phyloP scores from a whole-genome alignment of 2,329 filamentous ascomycete genomes.

The Aureobasidium sp. region DNA sequence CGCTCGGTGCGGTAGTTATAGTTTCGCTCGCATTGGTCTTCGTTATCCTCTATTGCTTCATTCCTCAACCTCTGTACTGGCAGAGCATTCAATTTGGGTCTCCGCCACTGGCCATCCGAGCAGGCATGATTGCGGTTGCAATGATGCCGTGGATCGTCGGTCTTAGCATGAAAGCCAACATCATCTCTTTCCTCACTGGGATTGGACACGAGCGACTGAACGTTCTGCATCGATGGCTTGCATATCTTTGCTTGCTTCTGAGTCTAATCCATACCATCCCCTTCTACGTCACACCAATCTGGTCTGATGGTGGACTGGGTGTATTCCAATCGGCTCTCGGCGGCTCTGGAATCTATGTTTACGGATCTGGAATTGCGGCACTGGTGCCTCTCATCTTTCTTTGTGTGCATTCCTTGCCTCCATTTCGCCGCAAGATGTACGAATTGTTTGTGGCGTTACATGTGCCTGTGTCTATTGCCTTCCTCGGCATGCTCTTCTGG shows the following conservation, averaged over 20 bases:
- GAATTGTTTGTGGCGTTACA: conserved; percentile 80
- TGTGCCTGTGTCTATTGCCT: conserved; percentile 69
- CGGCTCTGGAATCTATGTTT: conserved; percentile 59
- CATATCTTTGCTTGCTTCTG: conserved; percentile 75
- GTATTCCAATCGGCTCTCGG: conserved; percentile 65
- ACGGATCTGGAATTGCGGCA: conserved; percentile 70
- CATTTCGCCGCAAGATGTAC: conserved; percentile 68
- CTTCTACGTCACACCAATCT: conserved; percentile 82
- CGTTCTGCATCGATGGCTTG: conserved; percentile 86
- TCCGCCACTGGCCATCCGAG: conserved; percentile 74
- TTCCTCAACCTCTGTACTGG: conserved; percentile 85
- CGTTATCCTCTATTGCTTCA: conserved; percentile 70
- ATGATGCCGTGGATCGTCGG: conserved; percentile 89
- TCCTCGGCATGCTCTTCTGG: conserved; percentile 85
- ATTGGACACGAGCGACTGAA: conserved; percentile 89
- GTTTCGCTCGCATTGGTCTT: conserved; percentile 61
- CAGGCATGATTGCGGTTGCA: conserved; percentile 87
- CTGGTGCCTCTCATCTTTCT: conserved; percentile 75
- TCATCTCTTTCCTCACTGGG: conserved; percentile 75
- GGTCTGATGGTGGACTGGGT: conserved; percentile 64
- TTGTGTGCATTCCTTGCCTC: conserved; percentile 73
- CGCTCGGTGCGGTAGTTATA: conserved; percentile 61
- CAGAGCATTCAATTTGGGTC: conserved; percentile 78
- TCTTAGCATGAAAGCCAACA: conserved; percentile 82
- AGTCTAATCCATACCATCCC: conserved; percentile 78